Evolutionary conservation across 2,329 filamentous ascomycete species (phyloP).

Genomic region (Claviceps sp.): DNA sequence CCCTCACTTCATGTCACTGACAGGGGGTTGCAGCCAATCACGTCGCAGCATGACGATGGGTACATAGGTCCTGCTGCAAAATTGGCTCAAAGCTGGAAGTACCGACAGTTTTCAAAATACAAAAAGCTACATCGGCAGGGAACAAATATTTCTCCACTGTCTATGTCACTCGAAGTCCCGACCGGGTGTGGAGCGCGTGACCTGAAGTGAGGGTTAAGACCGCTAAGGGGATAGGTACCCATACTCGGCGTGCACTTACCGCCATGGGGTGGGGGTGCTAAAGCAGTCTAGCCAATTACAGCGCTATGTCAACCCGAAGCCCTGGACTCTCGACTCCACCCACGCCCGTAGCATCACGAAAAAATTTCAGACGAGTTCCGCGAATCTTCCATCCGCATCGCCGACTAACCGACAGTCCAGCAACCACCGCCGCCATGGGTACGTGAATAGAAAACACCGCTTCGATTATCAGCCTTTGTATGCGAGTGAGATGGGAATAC

Average conservation of each 20-base stretch:
- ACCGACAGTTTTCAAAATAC: too few relatives aligned
- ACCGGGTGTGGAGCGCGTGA: too few relatives aligned
- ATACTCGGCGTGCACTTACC: conserved; percentile 17
- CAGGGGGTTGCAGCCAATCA: too few relatives aligned
- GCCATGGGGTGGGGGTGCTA: conserved; percentile 14
- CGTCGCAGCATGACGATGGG: too few relatives aligned
- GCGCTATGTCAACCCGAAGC: conserved; percentile 10
- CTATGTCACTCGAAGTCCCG: too few relatives aligned
- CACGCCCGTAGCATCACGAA: conserved; percentile 21
- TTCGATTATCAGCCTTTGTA: conserved; percentile 27
- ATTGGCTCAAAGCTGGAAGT: too few relatives aligned
- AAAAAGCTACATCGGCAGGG: too few relatives aligned
- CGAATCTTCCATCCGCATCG: conserved; percentile 14
- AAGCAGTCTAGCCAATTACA: conserved; percentile 6
- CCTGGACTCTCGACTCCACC: conserved; percentile 9
- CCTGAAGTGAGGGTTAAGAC: too few relatives aligned
- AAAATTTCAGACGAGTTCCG: conserved; percentile 10
- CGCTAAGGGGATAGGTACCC: too few relatives aligned
- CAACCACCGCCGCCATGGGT: conserved; percentile 45
- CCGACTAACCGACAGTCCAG: conserved; percentile 28
- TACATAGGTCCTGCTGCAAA: too few relatives aligned
- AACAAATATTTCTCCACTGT: too few relatives aligned
- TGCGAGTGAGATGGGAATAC: conserved; percentile 31
- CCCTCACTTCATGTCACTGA: too few relatives aligned
- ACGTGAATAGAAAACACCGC: conserved; percentile 32